Evolutionary conservation across 2,329 filamentous ascomycete species (phyloP).

Genomic region (Cytospora paraplurivora): DNA sequence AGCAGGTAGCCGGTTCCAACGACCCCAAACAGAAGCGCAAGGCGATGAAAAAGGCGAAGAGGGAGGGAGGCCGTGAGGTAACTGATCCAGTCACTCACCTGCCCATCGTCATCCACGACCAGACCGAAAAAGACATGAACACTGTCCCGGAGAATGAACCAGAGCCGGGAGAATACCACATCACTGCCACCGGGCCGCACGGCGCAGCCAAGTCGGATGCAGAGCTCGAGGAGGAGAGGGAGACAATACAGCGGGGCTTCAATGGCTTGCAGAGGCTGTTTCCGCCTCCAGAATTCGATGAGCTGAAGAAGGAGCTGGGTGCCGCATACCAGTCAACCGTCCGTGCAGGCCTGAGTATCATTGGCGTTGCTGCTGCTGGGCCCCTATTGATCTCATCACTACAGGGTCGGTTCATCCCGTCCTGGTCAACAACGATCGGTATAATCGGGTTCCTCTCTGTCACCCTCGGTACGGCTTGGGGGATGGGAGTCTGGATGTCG

Average conservation of each 20-base stretch:
- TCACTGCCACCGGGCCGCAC: constrained; percentile 42
- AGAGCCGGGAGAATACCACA: constrained; percentile 40
- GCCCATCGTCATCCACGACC: constrained; percentile 68
- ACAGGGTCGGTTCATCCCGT: constrained; percentile 19
- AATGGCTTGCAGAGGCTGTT: constrained; percentile 48
- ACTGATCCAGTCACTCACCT: constrained; percentile 75
- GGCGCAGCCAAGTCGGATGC: constrained; percentile 44
- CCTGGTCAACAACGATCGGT: constrained; percentile 33
- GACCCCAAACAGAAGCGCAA: constrained; percentile 53
- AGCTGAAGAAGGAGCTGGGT: constrained; percentile 40
- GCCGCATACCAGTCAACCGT: constrained; percentile 40
- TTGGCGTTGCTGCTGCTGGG: constrained; percentile 37
- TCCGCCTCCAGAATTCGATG: constrained; percentile 51
- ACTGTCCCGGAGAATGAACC: constrained; percentile 41
- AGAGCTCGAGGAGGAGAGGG: constrained; percentile 42
- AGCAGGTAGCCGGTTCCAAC: constrained; percentile 40
- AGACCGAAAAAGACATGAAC: constrained; percentile 62
- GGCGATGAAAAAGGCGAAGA: constrained; percentile 48
- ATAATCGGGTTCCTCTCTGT: constrained; percentile 42
- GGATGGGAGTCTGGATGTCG: constrained; percentile 60
- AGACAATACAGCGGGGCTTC: constrained; percentile 41
- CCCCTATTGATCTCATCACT: constrained; percentile 21
- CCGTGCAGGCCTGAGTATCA: constrained; percentile 40
- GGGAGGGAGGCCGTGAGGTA: constrained; percentile 59
- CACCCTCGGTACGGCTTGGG: constrained; percentile 32